Percentiles rank a stretch among this genome's conserved stretches.
Evolutionary conservation across 2,329 filamentous ascomycete genomes (phyloP).

Genomic region (Colletotrichum spaethianum): DNA sequence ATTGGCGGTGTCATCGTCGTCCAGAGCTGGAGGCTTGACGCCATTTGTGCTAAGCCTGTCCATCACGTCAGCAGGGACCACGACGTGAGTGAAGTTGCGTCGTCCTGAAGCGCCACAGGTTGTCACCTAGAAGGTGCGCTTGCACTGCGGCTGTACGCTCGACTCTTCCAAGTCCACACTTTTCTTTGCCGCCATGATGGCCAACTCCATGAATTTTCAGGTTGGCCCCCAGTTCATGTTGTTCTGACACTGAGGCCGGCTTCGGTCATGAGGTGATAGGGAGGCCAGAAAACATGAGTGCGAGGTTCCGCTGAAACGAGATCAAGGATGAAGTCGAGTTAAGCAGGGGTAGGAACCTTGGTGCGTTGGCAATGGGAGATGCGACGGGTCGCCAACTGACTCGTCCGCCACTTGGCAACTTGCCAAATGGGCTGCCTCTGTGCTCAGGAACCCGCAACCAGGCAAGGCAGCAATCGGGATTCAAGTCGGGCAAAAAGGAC

Average conservation of each 20-base stretch:
- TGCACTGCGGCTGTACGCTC: background rate
- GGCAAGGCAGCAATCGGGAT: background rate
- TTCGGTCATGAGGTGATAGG: background rate
- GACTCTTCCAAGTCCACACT: background rate
- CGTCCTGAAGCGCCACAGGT: background rate
- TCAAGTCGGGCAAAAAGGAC: background rate
- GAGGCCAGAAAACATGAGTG: background rate
- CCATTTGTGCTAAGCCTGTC: slow-evolving; percentile 42
- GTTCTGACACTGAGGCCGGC: background rate
- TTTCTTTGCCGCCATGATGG: background rate
- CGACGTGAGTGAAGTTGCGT: background rate
- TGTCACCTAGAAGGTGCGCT: background rate
- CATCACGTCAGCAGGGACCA: slow-evolving; percentile 10
- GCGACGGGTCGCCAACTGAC: background rate
- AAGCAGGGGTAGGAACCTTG: slow-evolving; percentile 8
- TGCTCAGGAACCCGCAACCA: background rate
- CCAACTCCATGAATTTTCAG: background rate
- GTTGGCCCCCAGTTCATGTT: background rate
- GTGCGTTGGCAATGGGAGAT: background rate
- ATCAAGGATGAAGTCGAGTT: background rate
- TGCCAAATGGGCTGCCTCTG: background rate
- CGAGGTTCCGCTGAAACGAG: background rate
- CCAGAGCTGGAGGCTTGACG: slow-evolving; percentile 42
- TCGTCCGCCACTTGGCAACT: background rate
- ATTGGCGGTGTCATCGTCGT: slow-evolving; percentile 54